Evolutionary conservation across 2,329 filamentous ascomycete species (phyloP), one percentile per base, ranked within the genome.

Genomic region (Fusarium neocosmosporiellum): DNA sequence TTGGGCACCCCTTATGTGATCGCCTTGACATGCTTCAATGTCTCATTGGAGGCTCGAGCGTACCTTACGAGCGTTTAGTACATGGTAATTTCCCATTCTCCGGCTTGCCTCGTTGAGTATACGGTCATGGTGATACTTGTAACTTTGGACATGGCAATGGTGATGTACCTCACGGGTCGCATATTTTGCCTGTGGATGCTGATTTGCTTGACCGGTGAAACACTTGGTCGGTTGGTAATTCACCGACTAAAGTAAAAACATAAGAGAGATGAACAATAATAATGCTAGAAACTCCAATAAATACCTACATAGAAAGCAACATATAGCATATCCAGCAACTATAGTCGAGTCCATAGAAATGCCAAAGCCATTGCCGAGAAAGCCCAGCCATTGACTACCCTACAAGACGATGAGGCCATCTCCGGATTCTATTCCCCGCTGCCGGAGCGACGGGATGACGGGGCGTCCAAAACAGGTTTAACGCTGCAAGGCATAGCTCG

Each of bases 381-480:
- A 36, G 10, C 29, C 18, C 16, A 11, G 27, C 31, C 5, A 14
- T 33, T 14, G 22, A 39, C 36, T 63, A 73, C 71, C 71, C 71
- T 73, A 71, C 46, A 71, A 36, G 34, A 27, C 37, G 37, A 46
- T 33, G 36, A 71, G 61, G 43, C 61, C 53, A 72, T 74, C 57
- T 65, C 60, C 69, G 68, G 71, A 63, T 65, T 50, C 57, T 31
- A 67, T 74, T 64, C 65, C 71, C 72, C 71, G 69, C 61, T 65
- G 69, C 69, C 63, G 43, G 33, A 54, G 55, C 39, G 63, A 65
- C 60, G 69, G 63, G 73, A 46, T 59, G 61, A 62, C 60, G 67
- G 50, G 59, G 70, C 34, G 20, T 29, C 20, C 63, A 62, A 70
- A 65, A 41, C 57, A 13, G 58, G 37, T 13, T 64, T 74, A 74